Base-by-base conservation (phyloP, 441 rosid genomes). In the Pelargonium cotyledonis region DNA sequence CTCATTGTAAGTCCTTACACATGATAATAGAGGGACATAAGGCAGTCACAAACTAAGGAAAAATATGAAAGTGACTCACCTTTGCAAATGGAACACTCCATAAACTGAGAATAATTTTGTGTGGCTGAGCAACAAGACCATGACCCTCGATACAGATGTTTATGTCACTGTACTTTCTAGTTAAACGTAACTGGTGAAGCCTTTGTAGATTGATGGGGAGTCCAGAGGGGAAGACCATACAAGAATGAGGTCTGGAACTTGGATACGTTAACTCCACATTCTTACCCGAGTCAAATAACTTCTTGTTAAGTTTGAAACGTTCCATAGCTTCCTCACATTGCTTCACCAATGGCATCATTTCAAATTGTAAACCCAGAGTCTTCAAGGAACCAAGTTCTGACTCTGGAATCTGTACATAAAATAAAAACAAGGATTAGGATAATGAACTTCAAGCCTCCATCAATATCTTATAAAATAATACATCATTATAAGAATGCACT, bases 1-100 rank as follows among this genome's bases (percentile, higher is more conserved):
- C 6, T 51, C 58, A 51, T 51, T 51, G 58, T 55, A 18, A 55
- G 15, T 55, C 2, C 23, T 21, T 16, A 58, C 29, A 58, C 44
- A 61, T 35, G 57, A 43, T 44, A 70, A 14, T 62, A 0, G 63
- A 19, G 65, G 29, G 65, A 55, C 58, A 70, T 21, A 41, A 70
- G 40, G 70, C 11, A 51, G 26, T 57, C 19, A 51, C 63, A 55
- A 10, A 10, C 0, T 61, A 46, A 70, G 6, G 44, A 75, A 68
- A 21, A 67, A 53, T n/a, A 53, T 6, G 38, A 72, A 68, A n/a
- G 61, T 8, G 5, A 44, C 82, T 84, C 77, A 90, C 99, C 93
- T 90, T 92, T 73, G 92, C 83, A 85, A 95, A 95, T 67, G 99
- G 91, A 55, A 81, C 73, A 79, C 98, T 95, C 96, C 97, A 90